Base-by-base conservation (phyloP, 2,329 filamentous ascomycete species). In the Alternaria longipes region DNA sequence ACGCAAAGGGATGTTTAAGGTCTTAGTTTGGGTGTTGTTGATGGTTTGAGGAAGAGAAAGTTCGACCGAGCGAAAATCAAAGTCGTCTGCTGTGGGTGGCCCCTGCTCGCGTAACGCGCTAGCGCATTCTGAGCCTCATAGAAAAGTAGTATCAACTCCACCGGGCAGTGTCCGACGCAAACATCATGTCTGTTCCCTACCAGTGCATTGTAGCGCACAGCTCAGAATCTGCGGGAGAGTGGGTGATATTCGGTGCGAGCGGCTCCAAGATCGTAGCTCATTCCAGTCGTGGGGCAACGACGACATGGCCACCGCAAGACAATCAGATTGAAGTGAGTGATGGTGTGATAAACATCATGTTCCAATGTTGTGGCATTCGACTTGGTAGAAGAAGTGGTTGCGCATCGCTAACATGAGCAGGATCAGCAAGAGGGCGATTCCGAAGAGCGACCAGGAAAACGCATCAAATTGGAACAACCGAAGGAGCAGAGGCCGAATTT, bases 1-100 rank as follows among this genome's bases (percentile, higher is more conserved):
- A 93, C 92, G 95, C 95, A 92, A 91, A 89, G 96, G 93, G 93
- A 92, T 97, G 83, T 97, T 97, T 97, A 94, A 97, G 94, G 93
- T 90, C 77, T 83, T 89, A 86, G 85, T 69, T 64, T 71, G 66
- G 68, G 69, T 66, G 58, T 62, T 72, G 64, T 72, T 69, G 66
- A 63, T 72, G 63, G 65, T 60, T 63, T 59, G 54, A 47, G 44
- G 20, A 50, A 41, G 55, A 58, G 52, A 51, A 60, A 60, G 59
- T 60, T 66, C 55, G 64, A 45, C 46, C 57, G 28, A 54, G 49
- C 54, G 41, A 70, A 74, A 73, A 69, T 74, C 71, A 66, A 68
- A 46, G 59, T 66, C 49, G 59, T 60, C 47, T 40, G 68, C 60
- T 69, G 70, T 71, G 68, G 63, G 63, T 63, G 66, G 65, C 60